Evolutionary conservation across 305 asterid species (phyloP).

Genomic region (Fraxinus xanthoxyloides): DNA sequence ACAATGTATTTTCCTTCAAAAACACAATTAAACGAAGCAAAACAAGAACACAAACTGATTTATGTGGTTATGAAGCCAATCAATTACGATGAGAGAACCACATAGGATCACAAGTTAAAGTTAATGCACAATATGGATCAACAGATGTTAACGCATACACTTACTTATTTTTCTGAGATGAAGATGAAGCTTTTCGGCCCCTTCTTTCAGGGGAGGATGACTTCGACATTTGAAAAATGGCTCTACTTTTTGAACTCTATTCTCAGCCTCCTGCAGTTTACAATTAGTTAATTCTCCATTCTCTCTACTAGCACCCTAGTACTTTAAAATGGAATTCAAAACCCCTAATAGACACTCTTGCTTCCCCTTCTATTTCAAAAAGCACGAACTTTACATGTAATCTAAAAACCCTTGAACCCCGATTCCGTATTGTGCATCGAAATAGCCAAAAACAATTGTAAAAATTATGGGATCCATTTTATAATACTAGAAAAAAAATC

Average conservation of each 20-base stretch:
- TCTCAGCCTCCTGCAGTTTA: conserved; percentile 42
- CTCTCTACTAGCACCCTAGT: conserved; percentile 15
- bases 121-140: neutral
- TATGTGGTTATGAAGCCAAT: neutral
- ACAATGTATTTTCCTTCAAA: neutral
- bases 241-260: conserved; percentile 32
- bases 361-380: conserved; percentile 11
- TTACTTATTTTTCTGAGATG: conserved; percentile 49
- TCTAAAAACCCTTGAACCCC: neutral
- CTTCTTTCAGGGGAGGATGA: conserved; percentile 42
- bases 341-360: neutral
- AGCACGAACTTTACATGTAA: neutral
- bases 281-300: conserved; percentile 22
- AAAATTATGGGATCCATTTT: neutral
- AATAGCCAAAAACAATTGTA: conserved; percentile 2
- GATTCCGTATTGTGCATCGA: conserved; percentile 12
- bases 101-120: neutral
- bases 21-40: conserved; percentile 8
- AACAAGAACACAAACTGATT: neutral
- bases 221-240: conserved; percentile 60
- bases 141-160: conserved; percentile 23
- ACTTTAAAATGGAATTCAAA: conserved; percentile 7
- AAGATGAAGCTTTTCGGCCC: conserved; percentile 42
- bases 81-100: neutral
- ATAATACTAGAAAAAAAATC: neutral